phyloP scores from a whole-genome alignment of 768 basidiomycete species.

The Phlebiopsis gigantea region DNA sequence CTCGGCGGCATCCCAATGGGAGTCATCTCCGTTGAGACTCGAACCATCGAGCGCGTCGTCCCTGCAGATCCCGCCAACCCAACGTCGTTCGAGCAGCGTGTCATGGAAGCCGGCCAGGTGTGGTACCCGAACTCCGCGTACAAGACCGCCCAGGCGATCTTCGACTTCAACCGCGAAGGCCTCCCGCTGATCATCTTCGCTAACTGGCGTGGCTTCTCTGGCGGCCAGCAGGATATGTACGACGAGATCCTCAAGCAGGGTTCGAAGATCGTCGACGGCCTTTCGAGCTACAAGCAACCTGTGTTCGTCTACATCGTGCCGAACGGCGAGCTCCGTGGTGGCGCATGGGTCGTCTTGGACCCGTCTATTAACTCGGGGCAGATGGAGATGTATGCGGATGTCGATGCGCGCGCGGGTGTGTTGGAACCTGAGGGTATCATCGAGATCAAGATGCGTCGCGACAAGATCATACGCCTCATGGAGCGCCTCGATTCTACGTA shows the following conservation, averaged over 20 bases:
- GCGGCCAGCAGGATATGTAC: constrained; percentile 99
- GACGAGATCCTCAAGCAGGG: constrained; percentile 97
- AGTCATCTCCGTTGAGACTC: constrained; percentile 96
- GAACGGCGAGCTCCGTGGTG: constrained; percentile 97
- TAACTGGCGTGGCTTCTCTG: constrained; percentile 99
- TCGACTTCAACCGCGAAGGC: constrained; percentile 96
- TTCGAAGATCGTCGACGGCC: constrained; percentile 96
- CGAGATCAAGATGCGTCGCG: constrained; percentile 96
- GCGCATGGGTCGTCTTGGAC: constrained; percentile 99
- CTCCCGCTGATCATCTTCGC: constrained; percentile 97
- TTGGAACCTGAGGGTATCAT: constrained; percentile 95
- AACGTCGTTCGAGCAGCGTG: constrained; percentile 91
- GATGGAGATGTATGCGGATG: constrained; percentile 99
- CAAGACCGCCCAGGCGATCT: constrained; percentile 99
- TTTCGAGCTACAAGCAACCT: constrained; percentile 95
- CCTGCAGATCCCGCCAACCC: constrained; percentile 98
- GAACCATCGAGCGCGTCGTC: constrained; percentile 93
- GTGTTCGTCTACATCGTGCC: constrained; percentile 98
- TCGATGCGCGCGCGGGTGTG: constrained; percentile 93
- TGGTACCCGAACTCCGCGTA: constrained; percentile 99
- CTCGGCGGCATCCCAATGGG: constrained; percentile 96
- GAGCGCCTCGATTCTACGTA: constrained; percentile 87
- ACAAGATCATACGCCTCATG: constrained; percentile 88
- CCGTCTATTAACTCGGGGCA: constrained; percentile 95
- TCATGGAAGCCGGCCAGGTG: constrained; percentile 99